Conservation (phyloP, 768 basidiomycete species). For the Boletus speciosus region DNA sequence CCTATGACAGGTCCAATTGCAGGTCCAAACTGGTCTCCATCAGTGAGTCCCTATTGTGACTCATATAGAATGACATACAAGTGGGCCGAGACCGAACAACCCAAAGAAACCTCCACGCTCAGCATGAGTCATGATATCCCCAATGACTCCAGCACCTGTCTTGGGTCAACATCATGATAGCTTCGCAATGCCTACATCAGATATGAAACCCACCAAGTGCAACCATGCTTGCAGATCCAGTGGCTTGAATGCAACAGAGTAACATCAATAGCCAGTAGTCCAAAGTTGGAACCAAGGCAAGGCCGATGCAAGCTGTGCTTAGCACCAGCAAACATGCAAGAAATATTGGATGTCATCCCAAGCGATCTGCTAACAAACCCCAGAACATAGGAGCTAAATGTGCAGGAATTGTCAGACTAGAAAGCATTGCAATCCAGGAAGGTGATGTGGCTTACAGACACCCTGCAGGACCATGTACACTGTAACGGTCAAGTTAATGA, state of each 20-base stretch:
- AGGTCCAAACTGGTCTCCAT: constrained; percentile 47
- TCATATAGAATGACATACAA: constrained; percentile 35
- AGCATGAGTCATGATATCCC: constrained; percentile 68
- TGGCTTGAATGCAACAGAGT: constrained; percentile 75
- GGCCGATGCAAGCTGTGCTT: constrained; percentile 59
- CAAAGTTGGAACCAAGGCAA: constrained; percentile 50
- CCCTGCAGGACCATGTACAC: constrained; percentile 54
- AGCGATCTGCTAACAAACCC: constrained; percentile 61
- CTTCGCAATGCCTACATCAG: background rate
- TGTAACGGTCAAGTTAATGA: constrained; percentile 77
- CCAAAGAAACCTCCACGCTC: constrained; percentile 78
- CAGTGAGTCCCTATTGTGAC: background rate
- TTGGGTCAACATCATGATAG: background rate
- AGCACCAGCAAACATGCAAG: constrained; percentile 62
- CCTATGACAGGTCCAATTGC: constrained; percentile 51
- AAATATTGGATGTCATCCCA: constrained; percentile 63
- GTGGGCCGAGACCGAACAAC: constrained; percentile 60
- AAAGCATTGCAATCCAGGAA: background rate
- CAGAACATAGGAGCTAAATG: constrained; percentile 53
- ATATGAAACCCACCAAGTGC: constrained; percentile 51
- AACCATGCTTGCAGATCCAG: constrained; percentile 76
- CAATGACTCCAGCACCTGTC: constrained; percentile 69
- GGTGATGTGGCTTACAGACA: constrained; percentile 33
- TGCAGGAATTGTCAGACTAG: background rate
- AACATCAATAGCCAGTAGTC: constrained; percentile 79